Evolutionary conservation across 257 asterid genomes (phyloP).

Genomic region (Primulina huaijiensis): DNA sequence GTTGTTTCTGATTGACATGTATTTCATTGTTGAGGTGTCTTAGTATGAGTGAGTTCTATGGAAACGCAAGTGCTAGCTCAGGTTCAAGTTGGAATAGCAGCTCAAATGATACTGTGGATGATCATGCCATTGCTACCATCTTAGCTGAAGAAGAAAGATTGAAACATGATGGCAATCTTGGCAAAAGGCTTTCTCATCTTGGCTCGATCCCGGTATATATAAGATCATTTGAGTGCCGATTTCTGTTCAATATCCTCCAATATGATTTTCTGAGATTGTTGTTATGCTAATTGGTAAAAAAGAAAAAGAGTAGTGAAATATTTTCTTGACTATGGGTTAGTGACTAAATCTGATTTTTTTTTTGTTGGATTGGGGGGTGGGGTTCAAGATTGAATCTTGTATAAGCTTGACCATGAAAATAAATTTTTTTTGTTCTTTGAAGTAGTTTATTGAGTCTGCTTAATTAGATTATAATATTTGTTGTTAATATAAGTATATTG

Average conservation of each 20-base stretch:
- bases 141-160: constrained; percentile 66
- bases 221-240: constrained; percentile 2
- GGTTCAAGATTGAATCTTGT: no score
- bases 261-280: not conserved
- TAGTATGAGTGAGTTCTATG: constrained; percentile 45
- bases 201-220: constrained; percentile 77
- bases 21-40: constrained; percentile 13
- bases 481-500: no score
- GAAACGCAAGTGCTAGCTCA: constrained; percentile 59
- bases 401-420: no score
- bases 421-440: no score
- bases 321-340: constrained; percentile 18
- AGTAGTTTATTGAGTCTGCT: no score
- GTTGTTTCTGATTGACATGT: constrained; percentile 21
- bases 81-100: constrained; percentile 75
- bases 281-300: not conserved
- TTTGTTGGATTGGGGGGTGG: no score
- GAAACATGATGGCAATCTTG: constrained; percentile 51
- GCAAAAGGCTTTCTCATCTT: constrained; percentile 84
- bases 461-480: not conserved
- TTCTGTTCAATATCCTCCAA: not conserved
- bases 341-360: not conserved
- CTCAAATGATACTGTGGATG: constrained; percentile 84
- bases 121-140: constrained; percentile 75
- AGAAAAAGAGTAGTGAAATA: not conserved